Evolutionary conservation across 345 rosid genomes (phyloP).

Genomic region (Salix arbutifolia): DNA sequence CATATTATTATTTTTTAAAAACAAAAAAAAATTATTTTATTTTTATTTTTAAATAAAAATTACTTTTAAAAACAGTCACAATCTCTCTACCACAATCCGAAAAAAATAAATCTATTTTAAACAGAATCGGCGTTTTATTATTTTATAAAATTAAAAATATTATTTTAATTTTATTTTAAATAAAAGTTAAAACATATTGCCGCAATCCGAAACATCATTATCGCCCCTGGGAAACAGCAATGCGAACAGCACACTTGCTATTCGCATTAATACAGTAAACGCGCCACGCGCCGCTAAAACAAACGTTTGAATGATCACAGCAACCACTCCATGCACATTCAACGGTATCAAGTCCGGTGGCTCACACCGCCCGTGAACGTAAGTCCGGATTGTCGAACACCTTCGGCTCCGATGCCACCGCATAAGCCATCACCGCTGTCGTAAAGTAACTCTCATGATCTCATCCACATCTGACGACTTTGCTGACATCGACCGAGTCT

Average conservation of each 20-base stretch:
- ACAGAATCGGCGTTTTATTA: too few relatives aligned
- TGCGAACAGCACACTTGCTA: slow-evolving; percentile 17
- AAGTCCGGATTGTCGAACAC: slow-evolving; percentile 32
- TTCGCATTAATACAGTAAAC: slow-evolving; percentile 21
- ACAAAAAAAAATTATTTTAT: too few relatives aligned
- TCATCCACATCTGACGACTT: not conserved
- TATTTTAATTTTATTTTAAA: too few relatives aligned
- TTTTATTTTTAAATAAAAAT: too few relatives aligned
- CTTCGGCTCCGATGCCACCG: slow-evolving; percentile 27
- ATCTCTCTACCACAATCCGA: too few relatives aligned
- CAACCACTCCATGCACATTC: slow-evolving; percentile 21
- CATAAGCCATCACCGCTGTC: slow-evolving; percentile 24
- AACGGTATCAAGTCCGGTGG: slow-evolving; percentile 34
- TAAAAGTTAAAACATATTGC: too few relatives aligned
- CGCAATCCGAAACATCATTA: too few relatives aligned
- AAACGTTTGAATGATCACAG: slow-evolving; percentile 18
- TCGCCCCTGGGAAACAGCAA: slow-evolving; percentile 26
- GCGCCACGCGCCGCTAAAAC: slow-evolving; percentile 23
- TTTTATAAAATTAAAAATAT: too few relatives aligned
- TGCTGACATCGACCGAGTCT: not conserved
- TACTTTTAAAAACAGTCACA: too few relatives aligned
- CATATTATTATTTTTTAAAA: too few relatives aligned
- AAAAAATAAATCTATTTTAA: too few relatives aligned
- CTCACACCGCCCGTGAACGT: slow-evolving; percentile 29
- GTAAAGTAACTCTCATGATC: slow-evolving; percentile 19